These are phyloP conservation scores for Colletotrichum aenigma DNA, from an alignment of 2,329 filamentous ascomycete species.

Conservation along the genomic window DNA sequence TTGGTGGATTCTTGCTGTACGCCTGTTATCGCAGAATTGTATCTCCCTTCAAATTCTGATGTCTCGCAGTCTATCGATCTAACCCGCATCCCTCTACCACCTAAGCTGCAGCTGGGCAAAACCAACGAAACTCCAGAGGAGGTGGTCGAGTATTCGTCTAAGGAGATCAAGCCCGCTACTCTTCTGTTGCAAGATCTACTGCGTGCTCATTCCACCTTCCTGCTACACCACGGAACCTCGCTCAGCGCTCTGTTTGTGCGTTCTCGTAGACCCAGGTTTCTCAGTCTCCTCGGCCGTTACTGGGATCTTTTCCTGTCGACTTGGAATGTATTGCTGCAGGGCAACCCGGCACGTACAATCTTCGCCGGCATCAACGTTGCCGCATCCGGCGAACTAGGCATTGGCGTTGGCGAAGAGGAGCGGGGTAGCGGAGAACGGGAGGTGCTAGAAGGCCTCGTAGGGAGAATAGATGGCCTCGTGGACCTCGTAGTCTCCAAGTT, in stretches of 20 bases:
- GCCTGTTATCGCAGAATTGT: slow-evolving; percentile 41
- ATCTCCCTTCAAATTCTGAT: not conserved
- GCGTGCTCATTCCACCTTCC: slow-evolving; percentile 82
- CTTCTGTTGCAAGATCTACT: slow-evolving; percentile 81
- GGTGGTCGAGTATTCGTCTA: slow-evolving; percentile 80
- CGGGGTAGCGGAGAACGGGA: slow-evolving; percentile 92
- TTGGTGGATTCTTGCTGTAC: slow-evolving; percentile 95
- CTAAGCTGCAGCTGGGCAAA: slow-evolving; percentile 48
- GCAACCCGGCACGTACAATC: slow-evolving; percentile 81
- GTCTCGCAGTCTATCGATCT: slow-evolving; percentile 74
- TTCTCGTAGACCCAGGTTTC: slow-evolving; percentile 70
- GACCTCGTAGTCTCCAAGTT: slow-evolving; percentile 90
- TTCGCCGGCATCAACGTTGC: slow-evolving; percentile 88
- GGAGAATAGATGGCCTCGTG: slow-evolving; percentile 80
- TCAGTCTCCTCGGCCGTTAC: slow-evolving; percentile 74
- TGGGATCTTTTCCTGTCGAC: slow-evolving; percentile 74
- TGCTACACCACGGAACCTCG: slow-evolving; percentile 83
- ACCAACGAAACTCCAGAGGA: slow-evolving; percentile 44
- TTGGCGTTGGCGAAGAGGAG: slow-evolving; percentile 95
- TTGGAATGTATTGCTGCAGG: slow-evolving; percentile 91
- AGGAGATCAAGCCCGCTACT: slow-evolving; percentile 84
- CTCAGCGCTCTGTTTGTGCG: slow-evolving; percentile 73
- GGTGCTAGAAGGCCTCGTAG: slow-evolving; percentile 87
- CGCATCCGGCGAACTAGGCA: slow-evolving; percentile 86
- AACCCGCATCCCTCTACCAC: slow-evolving; percentile 71